Base-by-base conservation (phyloP, 164 flowering plant species). In the Tetrastigma voinierianum region DNA sequence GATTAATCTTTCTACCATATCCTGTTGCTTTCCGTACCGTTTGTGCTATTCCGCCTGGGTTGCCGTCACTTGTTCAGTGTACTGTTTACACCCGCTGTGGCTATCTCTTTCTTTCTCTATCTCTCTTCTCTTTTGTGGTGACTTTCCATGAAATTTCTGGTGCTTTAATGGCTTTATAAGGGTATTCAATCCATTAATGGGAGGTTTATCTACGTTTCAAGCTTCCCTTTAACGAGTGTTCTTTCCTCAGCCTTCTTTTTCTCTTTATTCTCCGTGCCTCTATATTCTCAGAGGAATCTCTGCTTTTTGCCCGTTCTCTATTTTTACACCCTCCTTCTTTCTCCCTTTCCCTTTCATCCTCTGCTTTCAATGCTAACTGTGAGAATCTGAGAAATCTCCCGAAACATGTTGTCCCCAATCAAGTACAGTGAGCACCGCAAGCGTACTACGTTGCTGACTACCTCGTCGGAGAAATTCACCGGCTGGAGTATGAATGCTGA, bases 371-470 rank as follows among this genome's bases (percentile, higher is more conserved):
- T 76, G 80, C 70, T 11, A 63, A 54, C 23, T 52, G 66, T 24
- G 62, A 55, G 61, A 57, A 65, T 67, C 65, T 54, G 56, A 57
- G 40, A 32, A 32, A 51, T 11, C 46, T 40, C 46, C 23, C 17
- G 40, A 56, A 57, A 21, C 40, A 32, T 32, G 40, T 69, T 67
- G 18, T 61, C 81, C 14, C 64, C 77, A 2, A 51, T 83, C 64
- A 88, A 86, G 47, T 80, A 67, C 74, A 72, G 82, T 0, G 86
- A 86, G 62, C 88, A 88, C 77, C 64, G 70, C 13, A 70, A 62
- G 12, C 68, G 67, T 15, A 77, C 77, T 13, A 74, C 60, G 55
- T 57, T 78, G 4, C 9, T 67, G 0, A 57, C 21, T 15, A 19
- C 45, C 13, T 13, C 72, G 48, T 17, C 56, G 59, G 65, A 51